A percentile compares a stretch with the other conserved stretches of the same genome.
phyloP scores from a whole-genome alignment of 148 eudicot species.

The Drosera capensis region DNA sequence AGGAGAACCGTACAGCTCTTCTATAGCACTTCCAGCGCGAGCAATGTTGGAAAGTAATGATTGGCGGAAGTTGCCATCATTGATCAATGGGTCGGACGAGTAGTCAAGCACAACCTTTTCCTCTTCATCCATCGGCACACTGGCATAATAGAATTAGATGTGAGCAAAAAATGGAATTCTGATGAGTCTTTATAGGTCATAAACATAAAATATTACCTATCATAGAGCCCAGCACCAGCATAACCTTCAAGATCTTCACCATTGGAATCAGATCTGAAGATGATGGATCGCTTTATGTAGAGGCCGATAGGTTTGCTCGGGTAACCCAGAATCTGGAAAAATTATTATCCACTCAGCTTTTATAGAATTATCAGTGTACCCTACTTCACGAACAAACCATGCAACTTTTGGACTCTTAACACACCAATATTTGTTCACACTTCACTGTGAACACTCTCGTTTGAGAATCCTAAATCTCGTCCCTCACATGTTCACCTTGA shows the following conservation, averaged over 20 bases:
- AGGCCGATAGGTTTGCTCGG: conserved; percentile 98
- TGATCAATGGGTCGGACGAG: conserved; percentile 55
- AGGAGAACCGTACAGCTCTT: conserved; percentile 81
- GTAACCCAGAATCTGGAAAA: conserved; percentile 88
- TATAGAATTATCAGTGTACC: too few species aligned
- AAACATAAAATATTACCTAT: conserved; percentile 69
- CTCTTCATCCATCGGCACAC: conserved; percentile 98
- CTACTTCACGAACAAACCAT: not conserved
- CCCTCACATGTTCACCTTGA: too few species aligned
- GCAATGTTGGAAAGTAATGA: conserved; percentile 70
- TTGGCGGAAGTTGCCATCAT: conserved; percentile 46
- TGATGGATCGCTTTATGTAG: conserved; percentile 67
- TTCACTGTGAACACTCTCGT: too few species aligned
- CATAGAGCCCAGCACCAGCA: conserved; percentile 98
- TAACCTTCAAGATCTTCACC: conserved; percentile 99
- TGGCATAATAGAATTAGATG: conserved; percentile 20
- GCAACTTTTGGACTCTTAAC: too few species aligned
- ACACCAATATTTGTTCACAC: too few species aligned
- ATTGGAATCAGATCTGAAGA: conserved; percentile 97
- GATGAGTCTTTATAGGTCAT: too few species aligned
- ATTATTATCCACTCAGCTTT: too few species aligned
- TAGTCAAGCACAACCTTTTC: conserved; percentile 75
- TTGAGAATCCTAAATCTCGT: too few species aligned
- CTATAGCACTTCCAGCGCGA: conserved; percentile 63
- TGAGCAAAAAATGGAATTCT: too few species aligned